Evolutionary conservation across 169 alveolate genomes (phyloP).

Genomic region (Cryptosporidium parvum): DNA sequence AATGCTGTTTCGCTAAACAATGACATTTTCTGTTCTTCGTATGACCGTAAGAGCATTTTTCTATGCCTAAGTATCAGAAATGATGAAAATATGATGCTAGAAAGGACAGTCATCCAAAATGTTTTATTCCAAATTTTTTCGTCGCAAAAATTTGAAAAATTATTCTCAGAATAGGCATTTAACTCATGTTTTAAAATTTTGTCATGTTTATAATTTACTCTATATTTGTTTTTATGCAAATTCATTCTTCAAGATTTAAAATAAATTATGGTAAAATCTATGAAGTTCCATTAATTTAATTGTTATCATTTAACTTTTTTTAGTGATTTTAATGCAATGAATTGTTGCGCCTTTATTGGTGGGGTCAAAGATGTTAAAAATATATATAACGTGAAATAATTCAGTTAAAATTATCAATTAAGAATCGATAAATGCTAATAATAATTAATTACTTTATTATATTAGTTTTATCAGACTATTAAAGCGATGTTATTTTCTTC

Average conservation of each 20-base stretch:
- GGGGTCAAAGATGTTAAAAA: neutral
- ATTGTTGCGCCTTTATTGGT: slow-evolving; percentile 6
- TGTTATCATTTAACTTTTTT: neutral
- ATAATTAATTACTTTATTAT: too few species aligned
- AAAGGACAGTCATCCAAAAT: neutral
- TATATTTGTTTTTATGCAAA: too few species aligned
- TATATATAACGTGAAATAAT: too few species aligned
- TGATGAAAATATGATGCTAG: slow-evolving; percentile 34
- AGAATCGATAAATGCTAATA: too few species aligned
- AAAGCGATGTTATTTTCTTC: too few species aligned
- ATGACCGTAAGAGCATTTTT: slow-evolving; percentile 33
- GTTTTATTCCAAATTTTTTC: neutral
- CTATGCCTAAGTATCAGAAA: slow-evolving; percentile 58
- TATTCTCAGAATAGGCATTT: neutral
- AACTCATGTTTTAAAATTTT: neutral
- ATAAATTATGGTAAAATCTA: neutral
- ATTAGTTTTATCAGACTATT: too few species aligned
- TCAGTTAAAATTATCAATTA: neutral
- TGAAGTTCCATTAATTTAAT: neutral
- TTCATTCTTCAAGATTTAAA: neutral
- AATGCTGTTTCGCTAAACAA: slow-evolving; percentile 77
- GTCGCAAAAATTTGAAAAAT: neutral
- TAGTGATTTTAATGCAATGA: neutral
- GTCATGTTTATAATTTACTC: too few species aligned
- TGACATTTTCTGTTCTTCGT: slow-evolving; percentile 58